A percentile compares a stretch with the other conserved stretches of the same genome.
These are phyloP conservation scores for Leccinum subgranulosum DNA, from an alignment of 768 basidiomycete genomes.

Conservation along the genomic window DNA sequence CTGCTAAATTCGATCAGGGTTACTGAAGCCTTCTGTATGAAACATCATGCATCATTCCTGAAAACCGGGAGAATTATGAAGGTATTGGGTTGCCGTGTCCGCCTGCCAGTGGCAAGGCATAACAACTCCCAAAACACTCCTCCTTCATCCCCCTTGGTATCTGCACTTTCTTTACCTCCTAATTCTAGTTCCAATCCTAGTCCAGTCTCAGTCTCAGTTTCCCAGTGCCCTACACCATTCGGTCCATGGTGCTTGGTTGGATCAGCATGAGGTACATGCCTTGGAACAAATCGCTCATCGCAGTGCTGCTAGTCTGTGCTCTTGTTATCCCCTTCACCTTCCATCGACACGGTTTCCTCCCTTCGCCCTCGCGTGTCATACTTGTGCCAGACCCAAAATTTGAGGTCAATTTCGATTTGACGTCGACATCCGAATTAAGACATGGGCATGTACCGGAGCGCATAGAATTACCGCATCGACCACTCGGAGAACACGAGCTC, in stretches of 20 bases:
- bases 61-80: too few species aligned
- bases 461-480: neutral
- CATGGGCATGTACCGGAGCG: neutral
- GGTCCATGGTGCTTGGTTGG: neutral
- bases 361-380: neutral
- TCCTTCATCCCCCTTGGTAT: too few species aligned
- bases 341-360: neutral
- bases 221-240: neutral
- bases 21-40: too few species aligned
- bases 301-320: neutral
- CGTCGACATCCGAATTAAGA: neutral
- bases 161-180: too few species aligned
- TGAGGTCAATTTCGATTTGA: neutral
- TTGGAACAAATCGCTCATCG: neutral
- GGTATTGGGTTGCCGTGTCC: too few species aligned
- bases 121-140: too few species aligned
- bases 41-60: too few species aligned
- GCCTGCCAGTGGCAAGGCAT: too few species aligned
- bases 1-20: too few species aligned
- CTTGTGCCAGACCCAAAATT: neutral
- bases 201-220: too few species aligned
- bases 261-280: neutral
- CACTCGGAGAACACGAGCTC: slow-evolving; percentile 18
- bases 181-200: too few species aligned
- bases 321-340: neutral